phyloP scores from a whole-genome alignment of 345 rosid genomes.

The Moricandia moricandioides region DNA sequence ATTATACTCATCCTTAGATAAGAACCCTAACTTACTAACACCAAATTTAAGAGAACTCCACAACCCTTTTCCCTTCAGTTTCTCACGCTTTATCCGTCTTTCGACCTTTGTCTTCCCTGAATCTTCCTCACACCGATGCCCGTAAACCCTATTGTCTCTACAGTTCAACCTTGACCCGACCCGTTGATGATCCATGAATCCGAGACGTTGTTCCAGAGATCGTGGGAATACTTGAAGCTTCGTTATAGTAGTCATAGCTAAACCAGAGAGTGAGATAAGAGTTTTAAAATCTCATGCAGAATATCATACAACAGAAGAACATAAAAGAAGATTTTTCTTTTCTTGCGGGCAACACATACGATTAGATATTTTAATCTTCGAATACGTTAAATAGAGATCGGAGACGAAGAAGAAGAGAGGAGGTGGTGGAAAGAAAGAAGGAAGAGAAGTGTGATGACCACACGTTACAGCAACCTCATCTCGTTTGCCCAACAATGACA shows the following conservation, averaged over 20 bases:
- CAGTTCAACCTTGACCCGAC: constrained; percentile 33
- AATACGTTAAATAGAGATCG: constrained; percentile 22
- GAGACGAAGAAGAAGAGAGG: constrained; percentile 15
- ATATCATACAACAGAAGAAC: background rate
- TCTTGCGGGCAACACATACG: background rate
- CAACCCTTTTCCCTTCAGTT: constrained; percentile 44
- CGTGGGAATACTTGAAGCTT: constrained; percentile 54
- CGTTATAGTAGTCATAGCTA: constrained; percentile 55
- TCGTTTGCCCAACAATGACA: constrained; percentile 32
- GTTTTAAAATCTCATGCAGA: constrained; percentile 31
- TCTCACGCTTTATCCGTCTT: constrained; percentile 32
- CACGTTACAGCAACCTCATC: constrained; percentile 87
- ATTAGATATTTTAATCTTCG: constrained; percentile 1
- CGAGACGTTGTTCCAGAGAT: constrained; percentile 35
- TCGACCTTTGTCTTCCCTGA: constrained; percentile 40
- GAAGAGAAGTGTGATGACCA: constrained; percentile 70
- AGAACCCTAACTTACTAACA: constrained; percentile 37
- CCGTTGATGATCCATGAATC: constrained; percentile 40
- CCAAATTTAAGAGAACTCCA: constrained; percentile 44
- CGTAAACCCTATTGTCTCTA: constrained; percentile 48
- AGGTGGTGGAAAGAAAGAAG: constrained; percentile 19
- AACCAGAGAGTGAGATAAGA: background rate
- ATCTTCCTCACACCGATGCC: constrained; percentile 40
- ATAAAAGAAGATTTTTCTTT: background rate
- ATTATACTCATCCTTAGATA: constrained; percentile 46